Conservation (phyloP, 2,329 filamentous ascomycete species). For the Metarhizium anisopliae region DNA sequence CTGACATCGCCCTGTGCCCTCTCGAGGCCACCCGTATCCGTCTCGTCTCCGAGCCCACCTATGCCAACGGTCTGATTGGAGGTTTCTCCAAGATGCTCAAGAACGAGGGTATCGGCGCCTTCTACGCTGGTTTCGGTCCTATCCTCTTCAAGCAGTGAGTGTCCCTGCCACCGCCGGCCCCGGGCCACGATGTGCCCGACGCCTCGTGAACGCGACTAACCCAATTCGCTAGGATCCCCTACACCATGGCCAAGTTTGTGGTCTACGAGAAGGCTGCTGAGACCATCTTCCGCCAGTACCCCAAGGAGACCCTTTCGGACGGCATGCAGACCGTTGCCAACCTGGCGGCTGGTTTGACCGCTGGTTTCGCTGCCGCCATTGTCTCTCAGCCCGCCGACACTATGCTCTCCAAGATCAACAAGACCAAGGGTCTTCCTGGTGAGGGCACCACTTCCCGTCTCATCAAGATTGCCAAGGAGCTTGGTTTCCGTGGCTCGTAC, state of each 20-base stretch:
- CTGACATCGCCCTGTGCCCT: constrained; percentile 78
- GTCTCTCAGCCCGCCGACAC: constrained; percentile 88
- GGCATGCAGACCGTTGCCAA: constrained; percentile 71
- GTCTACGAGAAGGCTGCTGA: constrained; percentile 86
- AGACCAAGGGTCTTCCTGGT: constrained; percentile 79
- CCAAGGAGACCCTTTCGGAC: constrained; percentile 62
- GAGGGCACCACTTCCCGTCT: constrained; percentile 73
- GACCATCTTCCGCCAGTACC: constrained; percentile 55
- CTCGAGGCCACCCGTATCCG: constrained; percentile 90
- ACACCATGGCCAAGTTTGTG: constrained; percentile 94
- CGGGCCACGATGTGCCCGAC: not conserved
- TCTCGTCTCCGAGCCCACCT: constrained; percentile 81
- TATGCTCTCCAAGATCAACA: constrained; percentile 95
- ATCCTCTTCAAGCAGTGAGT: constrained; percentile 55
- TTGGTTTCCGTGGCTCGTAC: constrained; percentile 71
- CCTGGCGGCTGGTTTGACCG: constrained; percentile 48
- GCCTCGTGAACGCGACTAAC: not conserved
- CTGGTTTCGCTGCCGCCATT: constrained; percentile 74
- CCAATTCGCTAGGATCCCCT: constrained; percentile 57
- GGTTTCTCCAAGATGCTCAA: constrained; percentile 78
- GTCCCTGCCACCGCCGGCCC: not conserved
- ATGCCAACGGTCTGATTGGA: constrained; percentile 68
- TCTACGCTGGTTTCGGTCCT: constrained; percentile 87
- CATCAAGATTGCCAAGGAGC: constrained; percentile 82
- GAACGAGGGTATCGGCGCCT: constrained; percentile 74